phyloP scores from a whole-genome alignment of 371 early-diverging fungal species.

The Lichtheimia corymbifera region DNA sequence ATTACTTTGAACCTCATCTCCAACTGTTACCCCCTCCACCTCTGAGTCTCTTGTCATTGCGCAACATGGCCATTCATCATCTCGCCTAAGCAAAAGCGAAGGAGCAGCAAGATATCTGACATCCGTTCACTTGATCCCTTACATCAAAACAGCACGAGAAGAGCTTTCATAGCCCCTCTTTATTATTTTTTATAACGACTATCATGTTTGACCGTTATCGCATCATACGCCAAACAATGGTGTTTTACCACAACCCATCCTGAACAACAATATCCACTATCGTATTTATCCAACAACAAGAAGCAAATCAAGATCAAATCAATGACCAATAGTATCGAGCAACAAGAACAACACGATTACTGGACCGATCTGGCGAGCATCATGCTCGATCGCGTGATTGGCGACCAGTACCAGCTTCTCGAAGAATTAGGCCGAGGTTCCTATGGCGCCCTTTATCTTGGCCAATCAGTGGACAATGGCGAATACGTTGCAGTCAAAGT shows the following conservation, averaged over 20 bases:
- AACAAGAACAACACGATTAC: conserved; percentile 14
- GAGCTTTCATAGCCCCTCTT: no score
- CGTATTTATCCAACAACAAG: background rate
- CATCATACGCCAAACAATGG: background rate
- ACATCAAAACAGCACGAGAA: no score
- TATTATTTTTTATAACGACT: no score
- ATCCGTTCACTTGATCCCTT: no score
- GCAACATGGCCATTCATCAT: no score
- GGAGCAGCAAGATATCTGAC: no score
- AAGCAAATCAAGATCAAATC: no score
- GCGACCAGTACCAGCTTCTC: conserved; percentile 40
- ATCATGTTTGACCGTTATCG: no score
- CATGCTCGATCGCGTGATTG: conserved; percentile 28
- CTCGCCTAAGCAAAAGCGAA: no score
- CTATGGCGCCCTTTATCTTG: conserved; percentile 59
- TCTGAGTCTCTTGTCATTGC: no score
- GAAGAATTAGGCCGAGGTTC: conserved; percentile 58
- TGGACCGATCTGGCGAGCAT: conserved; percentile 30
- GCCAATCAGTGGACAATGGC: conserved; percentile 30
- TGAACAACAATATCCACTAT: background rate
- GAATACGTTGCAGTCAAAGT: conserved; percentile 66
- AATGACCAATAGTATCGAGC: background rate
- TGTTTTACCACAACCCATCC: background rate
- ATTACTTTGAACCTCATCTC: no score
- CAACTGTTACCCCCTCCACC: no score